Evolutionary conservation across 805 yeast genomes (phyloP), one percentile per base, ranked within the genome.

Genomic region (Metschnikowia hibisci): DNA sequence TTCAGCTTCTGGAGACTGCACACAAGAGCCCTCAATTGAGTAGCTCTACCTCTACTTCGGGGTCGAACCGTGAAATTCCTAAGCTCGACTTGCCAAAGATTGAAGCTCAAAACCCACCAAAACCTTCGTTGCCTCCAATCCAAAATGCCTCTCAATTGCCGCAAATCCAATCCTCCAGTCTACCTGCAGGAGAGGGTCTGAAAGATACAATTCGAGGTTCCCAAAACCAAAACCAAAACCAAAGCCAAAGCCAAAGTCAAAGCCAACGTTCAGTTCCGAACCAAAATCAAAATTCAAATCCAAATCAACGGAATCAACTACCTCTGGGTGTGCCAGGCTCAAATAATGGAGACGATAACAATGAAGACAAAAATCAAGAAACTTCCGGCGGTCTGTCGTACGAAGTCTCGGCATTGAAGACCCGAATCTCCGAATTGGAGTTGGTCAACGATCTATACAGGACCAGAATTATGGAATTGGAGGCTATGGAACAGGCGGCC

Each of bases 371-470:
- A 25, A 33, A 30, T 44, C 41, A 40, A 36, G 39, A 34, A 42
- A 29, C 13, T 4, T 20, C 34, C 10, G 40, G 33, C 30, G 14
- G 12, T 4, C 40, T 29, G 45, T 31, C 44, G 15, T 66, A 66
- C 48, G 73, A 67, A 50, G 53, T 62, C 11, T 66, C 71, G 20
- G 54, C 63, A 20, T 66, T 90, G 49, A 78, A 80, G 50, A 87
- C 96, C 0, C 73, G 95, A 45, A 87, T 90, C 16, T 79, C 85
- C 10, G 98, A 91, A 61, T 74, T 91, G 48, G 98, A 91, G 61
- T 71, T 90, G 33, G 96, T 91, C 32, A 90, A 89, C 55, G 97
- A 90, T 59, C 67, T 91, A 45, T 87, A 88, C 68, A 78, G 87
- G 53, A 78, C 91, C 6, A 78, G 95, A 52, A 87, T 91, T 34